These are phyloP conservation scores for Chrysanthemum seticuspe DNA, from an alignment of 129 eudicot species.

Conservation along the genomic window DNA sequence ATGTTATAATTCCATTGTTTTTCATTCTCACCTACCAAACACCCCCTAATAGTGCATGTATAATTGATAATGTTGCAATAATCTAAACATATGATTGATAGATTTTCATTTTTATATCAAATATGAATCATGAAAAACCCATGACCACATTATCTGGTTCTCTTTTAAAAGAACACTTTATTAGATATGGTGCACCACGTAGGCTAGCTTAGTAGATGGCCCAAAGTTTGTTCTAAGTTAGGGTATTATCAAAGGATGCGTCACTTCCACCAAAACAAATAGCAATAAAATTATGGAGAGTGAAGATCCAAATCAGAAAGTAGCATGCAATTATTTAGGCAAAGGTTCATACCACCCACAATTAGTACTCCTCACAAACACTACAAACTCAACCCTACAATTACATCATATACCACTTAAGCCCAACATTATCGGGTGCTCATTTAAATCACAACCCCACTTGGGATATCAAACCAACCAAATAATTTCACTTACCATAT, in stretches of 20 bases:
- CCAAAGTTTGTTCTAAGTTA: constrained; percentile 17
- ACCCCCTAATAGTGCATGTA: too few relatives aligned
- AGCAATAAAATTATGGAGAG: constrained; percentile 16
- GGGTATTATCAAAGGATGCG: constrained; percentile 23
- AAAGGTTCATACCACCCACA: constrained; percentile 45
- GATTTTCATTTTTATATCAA: too few relatives aligned
- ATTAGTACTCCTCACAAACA: constrained; percentile 30
- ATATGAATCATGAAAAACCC: too few relatives aligned
- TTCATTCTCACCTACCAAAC: too few relatives aligned
- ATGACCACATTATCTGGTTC: too few relatives aligned
- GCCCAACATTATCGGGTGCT: constrained; percentile 35
- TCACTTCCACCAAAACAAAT: constrained; percentile 24
- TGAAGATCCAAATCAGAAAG: constrained; percentile 43
- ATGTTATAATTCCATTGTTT: too few relatives aligned
- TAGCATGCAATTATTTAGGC: constrained; percentile 34
- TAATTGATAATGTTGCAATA: too few relatives aligned
- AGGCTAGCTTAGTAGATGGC: constrained; percentile 20
- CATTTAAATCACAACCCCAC: constrained; percentile 37
- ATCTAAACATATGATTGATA: too few relatives aligned
- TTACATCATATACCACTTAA: constrained; percentile 54
- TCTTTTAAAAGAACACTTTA: constrained; percentile 10
- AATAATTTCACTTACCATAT: constrained; percentile 26
- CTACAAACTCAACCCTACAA: constrained; percentile 33
- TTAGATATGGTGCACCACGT: constrained; percentile 28
- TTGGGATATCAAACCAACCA: constrained; percentile 22